Conservation (phyloP, 2,329 filamentous ascomycete species). For the Camillea tinctor region DNA sequence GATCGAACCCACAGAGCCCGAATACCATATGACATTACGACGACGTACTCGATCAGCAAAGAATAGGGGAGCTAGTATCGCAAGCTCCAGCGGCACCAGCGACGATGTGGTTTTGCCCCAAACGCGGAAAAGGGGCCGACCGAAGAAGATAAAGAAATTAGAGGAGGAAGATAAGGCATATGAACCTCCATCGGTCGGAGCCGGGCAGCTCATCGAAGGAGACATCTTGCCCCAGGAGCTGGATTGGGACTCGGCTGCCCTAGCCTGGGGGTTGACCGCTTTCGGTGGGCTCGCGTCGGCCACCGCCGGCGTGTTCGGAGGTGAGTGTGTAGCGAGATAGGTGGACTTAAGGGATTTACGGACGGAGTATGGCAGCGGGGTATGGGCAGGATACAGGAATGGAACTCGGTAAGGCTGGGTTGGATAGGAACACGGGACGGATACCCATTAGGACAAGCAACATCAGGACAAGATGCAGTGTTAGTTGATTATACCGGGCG, state of each 20-base stretch:
- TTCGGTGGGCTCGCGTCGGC: constrained; percentile 45
- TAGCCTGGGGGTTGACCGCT: constrained; percentile 46
- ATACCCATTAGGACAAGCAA: too few species aligned
- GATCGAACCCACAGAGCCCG: constrained; percentile 7
- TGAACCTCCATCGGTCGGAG: constrained; percentile 36
- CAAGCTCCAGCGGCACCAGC: constrained; percentile 21
- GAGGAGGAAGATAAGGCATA: constrained; percentile 37
- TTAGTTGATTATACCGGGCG: too few species aligned
- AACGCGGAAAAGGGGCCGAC: constrained; percentile 19
- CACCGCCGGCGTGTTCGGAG: constrained; percentile 46
- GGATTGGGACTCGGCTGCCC: constrained; percentile 47
- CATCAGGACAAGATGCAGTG: too few species aligned
- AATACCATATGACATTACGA: constrained; percentile 21
- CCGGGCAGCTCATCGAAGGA: constrained; percentile 35
- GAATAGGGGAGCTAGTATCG: constrained; percentile 21
- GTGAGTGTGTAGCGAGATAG: constrained; percentile 43
- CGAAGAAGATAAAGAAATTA: constrained; percentile 22
- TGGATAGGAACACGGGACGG: constrained; percentile 1
- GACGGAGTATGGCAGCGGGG: neutral
- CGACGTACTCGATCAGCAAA: constrained; percentile 18
- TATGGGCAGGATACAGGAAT: neutral
- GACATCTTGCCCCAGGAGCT: constrained; percentile 42
- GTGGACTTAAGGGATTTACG: neutral
- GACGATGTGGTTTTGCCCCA: constrained; percentile 10
- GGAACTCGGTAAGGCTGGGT: too few species aligned